phyloP scores from a whole-genome alignment of 345 rosid genomes.

The Luvunga scandens region DNA sequence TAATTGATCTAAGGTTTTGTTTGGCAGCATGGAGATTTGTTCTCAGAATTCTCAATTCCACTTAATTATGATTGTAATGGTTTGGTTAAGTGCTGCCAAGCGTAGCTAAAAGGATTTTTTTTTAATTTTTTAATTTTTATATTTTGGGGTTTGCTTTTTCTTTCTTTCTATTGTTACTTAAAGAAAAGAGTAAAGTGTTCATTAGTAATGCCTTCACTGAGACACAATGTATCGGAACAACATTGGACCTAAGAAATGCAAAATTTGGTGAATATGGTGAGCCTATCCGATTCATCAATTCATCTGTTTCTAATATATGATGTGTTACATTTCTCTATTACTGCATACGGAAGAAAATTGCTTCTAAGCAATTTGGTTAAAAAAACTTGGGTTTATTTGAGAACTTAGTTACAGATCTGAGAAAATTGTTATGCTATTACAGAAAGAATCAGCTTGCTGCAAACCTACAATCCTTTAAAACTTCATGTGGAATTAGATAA shows the following conservation, averaged over 20 bases:
- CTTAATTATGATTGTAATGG: neutral
- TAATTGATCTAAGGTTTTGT: neutral
- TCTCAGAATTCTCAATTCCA: neutral
- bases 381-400: neutral
- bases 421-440: neutral
- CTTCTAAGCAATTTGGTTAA: neutral
- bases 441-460: neutral
- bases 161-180: no score
- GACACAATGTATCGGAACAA: neutral
- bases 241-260: neutral
- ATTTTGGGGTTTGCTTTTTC: no score
- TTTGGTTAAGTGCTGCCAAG: neutral
- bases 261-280: neutral
- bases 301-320: neutral
- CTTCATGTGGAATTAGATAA: neutral
- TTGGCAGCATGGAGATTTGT: neutral
- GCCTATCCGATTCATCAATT: neutral
- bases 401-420: slow-evolving; percentile 10
- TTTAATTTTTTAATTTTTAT: no score
- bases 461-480: no score
- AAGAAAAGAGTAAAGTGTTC: no score
- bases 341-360: neutral
- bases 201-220: neutral
- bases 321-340: neutral
- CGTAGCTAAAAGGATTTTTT: neutral